Evolutionary conservation across 2,329 filamentous ascomycete genomes (phyloP), one percentile per base, ranked within the genome.

Genomic region (Exophiala sp.): DNA sequence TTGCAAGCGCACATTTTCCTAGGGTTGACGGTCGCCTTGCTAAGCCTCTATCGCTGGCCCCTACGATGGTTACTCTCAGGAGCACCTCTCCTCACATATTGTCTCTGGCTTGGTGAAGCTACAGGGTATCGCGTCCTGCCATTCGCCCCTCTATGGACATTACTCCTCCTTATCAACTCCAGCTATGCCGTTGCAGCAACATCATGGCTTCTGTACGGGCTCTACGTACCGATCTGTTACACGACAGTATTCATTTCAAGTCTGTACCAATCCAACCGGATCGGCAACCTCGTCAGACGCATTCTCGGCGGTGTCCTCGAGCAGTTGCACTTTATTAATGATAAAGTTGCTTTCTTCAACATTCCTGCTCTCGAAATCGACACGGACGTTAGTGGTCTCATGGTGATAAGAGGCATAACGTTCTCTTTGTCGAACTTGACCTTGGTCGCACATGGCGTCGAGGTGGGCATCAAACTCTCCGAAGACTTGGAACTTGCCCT

Each of bases 311-410:
- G 62, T 18, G 62, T 78, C 8, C 65, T 75, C 24, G 63, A 72
- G 42, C 66, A 74, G 35, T 60, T 78, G 18, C 75, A 79, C 52
- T 79, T 80, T 60, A 75, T 77, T 56, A 73, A 74, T 43, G 78
- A 81, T 54, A 75, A 74, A 54, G 70, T 81, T 51, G 76, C 75
- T 2, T 66, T 77, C 48, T 77, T 78, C 57, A 70, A 76, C 47
- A 62, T 78, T 5, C 77, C 79, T 0, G 78, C 77, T 1, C 63
- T 81, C 48, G 78, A 81, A 60, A 80, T 81, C 40, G 78, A 81
- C 59, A 78, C 74, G 0, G 75, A 79, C 21, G 75, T 80, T 11
- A 71, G 77, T 57, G 79, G 78, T 0, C 65, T 81, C 14, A 73
- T 81, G 61, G 76, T 78, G 5, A 69, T 81, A 38, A 69, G 78